Conservation (phyloP, 2,329 filamentous ascomycete genomes). For the Chaetomiaceae sp. region DNA sequence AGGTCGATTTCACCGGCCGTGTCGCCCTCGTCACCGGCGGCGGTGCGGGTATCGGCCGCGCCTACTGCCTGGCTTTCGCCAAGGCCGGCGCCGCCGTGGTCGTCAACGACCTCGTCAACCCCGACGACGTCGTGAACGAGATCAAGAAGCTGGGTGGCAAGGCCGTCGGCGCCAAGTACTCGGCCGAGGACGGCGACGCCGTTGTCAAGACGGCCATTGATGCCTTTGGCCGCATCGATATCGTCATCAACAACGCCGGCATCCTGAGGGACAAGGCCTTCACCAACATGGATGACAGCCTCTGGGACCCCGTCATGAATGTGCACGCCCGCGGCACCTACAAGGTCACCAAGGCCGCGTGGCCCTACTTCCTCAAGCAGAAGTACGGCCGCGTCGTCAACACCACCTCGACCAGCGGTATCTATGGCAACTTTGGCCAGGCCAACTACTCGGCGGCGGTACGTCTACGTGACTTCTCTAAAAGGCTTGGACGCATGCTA, state of each 20-base stretch:
- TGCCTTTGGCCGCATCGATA: slow-evolving; percentile 86
- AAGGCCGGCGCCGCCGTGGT: slow-evolving; percentile 79
- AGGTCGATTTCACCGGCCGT: slow-evolving; percentile 75
- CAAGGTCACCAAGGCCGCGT: slow-evolving; percentile 94
- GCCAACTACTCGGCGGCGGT: slow-evolving; percentile 92
- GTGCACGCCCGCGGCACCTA: slow-evolving; percentile 94
- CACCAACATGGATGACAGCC: slow-evolving; percentile 89
- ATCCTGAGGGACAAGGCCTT: slow-evolving; percentile 98
- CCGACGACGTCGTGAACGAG: slow-evolving; percentile 84
- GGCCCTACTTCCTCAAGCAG: slow-evolving; percentile 96
- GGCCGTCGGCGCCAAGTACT: slow-evolving; percentile 88
- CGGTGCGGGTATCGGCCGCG: slow-evolving; percentile 83
- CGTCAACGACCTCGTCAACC: slow-evolving; percentile 93
- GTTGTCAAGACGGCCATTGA: slow-evolving; percentile 94
- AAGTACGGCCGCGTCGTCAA: slow-evolving; percentile 97
- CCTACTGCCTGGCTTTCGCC: slow-evolving; percentile 80
- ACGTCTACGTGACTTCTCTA: slow-evolving; percentile 36
- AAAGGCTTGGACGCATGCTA: slow-evolving; percentile 7
- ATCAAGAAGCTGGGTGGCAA: slow-evolving; percentile 86
- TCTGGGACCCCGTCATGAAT: slow-evolving; percentile 88
- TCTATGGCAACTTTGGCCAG: slow-evolving; percentile 99
- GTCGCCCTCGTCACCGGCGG: slow-evolving; percentile 85
- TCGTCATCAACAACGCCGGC: slow-evolving; percentile 95
- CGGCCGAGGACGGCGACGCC: slow-evolving; percentile 83
- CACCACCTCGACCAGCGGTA: slow-evolving; percentile 93